phyloP scores from a whole-genome alignment of 1,139 yeast genomes.

The Candida dubliniensis region DNA sequence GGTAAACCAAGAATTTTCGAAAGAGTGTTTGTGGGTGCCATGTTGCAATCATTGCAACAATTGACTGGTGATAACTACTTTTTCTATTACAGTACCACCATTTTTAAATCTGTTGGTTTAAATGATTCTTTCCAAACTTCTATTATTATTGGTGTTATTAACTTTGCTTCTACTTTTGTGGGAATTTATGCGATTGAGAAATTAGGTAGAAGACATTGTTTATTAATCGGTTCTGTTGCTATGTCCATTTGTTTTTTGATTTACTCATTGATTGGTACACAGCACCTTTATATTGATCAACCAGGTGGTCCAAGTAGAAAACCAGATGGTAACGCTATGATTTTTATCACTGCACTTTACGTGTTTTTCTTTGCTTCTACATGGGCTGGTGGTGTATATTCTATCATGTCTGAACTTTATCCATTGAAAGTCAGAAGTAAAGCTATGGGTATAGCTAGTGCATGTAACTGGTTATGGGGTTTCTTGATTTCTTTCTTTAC shows the following conservation, averaged over 20 bases:
- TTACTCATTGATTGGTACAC: conserved; percentile 61
- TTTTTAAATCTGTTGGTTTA: conserved; percentile 75
- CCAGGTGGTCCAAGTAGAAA: conserved; percentile 33
- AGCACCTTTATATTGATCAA: conserved; percentile 57
- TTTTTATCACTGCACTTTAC: conserved; percentile 74
- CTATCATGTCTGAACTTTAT: conserved; percentile 74
- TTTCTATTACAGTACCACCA: conserved; percentile 78
- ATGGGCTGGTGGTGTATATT: conserved; percentile 87
- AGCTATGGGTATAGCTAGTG: conserved; percentile 74
- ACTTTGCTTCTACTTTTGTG: conserved; percentile 70
- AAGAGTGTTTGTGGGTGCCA: conserved; percentile 64
- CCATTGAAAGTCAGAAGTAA: conserved; percentile 79
- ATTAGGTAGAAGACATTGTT: conserved; percentile 68
- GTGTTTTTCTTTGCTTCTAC: conserved; percentile 82
- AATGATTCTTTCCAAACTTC: conserved; percentile 79
- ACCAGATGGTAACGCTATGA: conserved; percentile 71
- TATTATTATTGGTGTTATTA: conserved; percentile 75
- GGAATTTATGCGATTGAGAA: conserved; percentile 67
- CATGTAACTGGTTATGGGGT: conserved; percentile 79
- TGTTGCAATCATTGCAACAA: conserved; percentile 72
- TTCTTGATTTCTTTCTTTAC: conserved; percentile 76
- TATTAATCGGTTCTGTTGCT: conserved; percentile 47
- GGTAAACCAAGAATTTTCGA: conserved; percentile 68
- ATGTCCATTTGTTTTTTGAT: conserved; percentile 62
- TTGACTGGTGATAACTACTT: conserved; percentile 80